Base-by-base conservation (phyloP, 441 rosid genomes). In the Gossypium gossypioides region DNA sequence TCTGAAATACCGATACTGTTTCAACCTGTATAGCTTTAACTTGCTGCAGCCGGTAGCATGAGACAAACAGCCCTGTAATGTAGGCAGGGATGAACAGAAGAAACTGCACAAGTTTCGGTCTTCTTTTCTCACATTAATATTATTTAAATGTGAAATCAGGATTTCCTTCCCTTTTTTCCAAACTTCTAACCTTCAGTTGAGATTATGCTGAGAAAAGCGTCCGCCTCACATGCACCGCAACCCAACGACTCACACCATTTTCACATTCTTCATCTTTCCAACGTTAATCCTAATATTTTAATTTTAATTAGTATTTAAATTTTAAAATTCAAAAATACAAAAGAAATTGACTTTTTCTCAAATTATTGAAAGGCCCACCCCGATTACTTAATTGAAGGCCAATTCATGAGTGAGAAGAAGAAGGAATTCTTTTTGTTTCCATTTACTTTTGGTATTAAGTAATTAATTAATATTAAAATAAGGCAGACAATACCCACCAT, bases 171-270 rank as follows among this genome's bases (percentile, higher is more conserved):
- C 25, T 74, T 51, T 44, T 74, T 2, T 0, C 9, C 19, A 2
- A 50, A 64, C 44, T 60, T 16, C 13, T 1, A 84, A 83, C 84
- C 80, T 73, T 74, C 72, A 37, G 67, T 75, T 74, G 73, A 46
- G 64, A 77, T 81, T 79, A 71, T 59, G 5, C 68, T 72, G 4
- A 29, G 25, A 71, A 66, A 69, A 25, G 62, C 72, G 76, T 64
- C 73, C 4, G 34, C n/a, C 4, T 68, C 77, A 74, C 86, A 77
- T 75, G 85, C 74, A 69, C n/a, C 2, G 13, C 4, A 48, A 12
- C 50, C 6, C 12, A 0, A 7, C 18, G 51, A 60, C 67, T 71
- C 63, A 56, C 25, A 7, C 2, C 12, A 21, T 55, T 55, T 3
- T 12, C 29, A 7, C 18, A 15, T 7, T 10, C 0, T 68, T 15